Evolutionary conservation across 805 yeast genomes (phyloP).

Genomic region (Barnettozyma botsteinii): DNA sequence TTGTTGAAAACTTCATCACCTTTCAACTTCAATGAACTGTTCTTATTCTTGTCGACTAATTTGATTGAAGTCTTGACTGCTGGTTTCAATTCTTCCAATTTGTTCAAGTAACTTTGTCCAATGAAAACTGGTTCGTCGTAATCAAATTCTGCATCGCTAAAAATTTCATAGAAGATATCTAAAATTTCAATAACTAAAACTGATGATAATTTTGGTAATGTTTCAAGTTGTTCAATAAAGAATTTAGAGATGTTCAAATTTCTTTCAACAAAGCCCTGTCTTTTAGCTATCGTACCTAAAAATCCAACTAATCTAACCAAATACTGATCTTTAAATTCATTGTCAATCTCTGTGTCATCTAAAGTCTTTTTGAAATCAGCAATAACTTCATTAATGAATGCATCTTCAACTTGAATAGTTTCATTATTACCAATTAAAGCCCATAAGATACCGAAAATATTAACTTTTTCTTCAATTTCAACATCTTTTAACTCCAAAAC

Average conservation of each 20-base stretch:
- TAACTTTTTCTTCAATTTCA: constrained; percentile 28
- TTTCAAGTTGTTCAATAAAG: constrained; percentile 30
- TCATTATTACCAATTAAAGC: constrained; percentile 30
- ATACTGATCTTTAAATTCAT: constrained; percentile 32
- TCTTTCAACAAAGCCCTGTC: constrained; percentile 38
- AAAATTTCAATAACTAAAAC: constrained; percentile 52
- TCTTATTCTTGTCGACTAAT: constrained; percentile 59
- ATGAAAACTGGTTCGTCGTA: constrained; percentile 72
- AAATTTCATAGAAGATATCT: constrained; percentile 69
- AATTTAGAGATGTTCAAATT: constrained; percentile 43
- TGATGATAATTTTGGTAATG: constrained; percentile 26
- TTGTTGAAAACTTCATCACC: constrained; percentile 66
- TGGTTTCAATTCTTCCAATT: constrained; percentile 39
- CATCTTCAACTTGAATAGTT: constrained; percentile 16
- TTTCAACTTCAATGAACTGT: constrained; percentile 48
- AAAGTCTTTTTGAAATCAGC: constrained; percentile 18
- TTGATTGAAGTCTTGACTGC: constrained; percentile 50
- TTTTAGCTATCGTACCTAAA: constrained; percentile 43
- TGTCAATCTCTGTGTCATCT: constrained; percentile 15
- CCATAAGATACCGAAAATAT: constrained; percentile 40
- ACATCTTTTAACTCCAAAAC: constrained; percentile 16
- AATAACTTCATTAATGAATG: constrained; percentile 24
- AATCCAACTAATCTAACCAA: constrained; percentile 45
- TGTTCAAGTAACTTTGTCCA: constrained; percentile 38
- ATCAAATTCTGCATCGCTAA: constrained; percentile 61